These are phyloP conservation scores for Hibiscus tridactylites DNA, from an alignment of 345 rosid genomes.

Conservation along the genomic window DNA sequence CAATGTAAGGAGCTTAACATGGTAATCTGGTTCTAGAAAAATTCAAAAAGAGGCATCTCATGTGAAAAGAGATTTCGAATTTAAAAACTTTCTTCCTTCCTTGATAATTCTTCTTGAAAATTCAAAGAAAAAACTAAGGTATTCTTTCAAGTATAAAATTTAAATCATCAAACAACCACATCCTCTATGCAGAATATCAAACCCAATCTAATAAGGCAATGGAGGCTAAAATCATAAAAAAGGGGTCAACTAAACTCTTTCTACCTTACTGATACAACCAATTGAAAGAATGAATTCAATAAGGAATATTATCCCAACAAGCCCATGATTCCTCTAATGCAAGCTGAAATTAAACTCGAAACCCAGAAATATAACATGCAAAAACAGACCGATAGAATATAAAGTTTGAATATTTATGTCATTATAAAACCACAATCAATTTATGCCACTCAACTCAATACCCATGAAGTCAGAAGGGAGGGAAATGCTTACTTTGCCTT, in stretches of 20 bases:
- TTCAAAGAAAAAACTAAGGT: not conserved
- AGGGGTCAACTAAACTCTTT: not conserved
- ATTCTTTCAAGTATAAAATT: not conserved
- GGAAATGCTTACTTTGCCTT: conserved; percentile 49
- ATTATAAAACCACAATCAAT: not conserved
- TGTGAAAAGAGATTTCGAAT: too few species aligned
- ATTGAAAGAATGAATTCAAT: not conserved
- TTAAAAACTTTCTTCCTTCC: not conserved
- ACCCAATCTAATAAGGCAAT: not conserved
- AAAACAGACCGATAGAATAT: not conserved
- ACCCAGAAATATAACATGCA: not conserved
- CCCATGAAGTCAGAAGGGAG: not conserved
- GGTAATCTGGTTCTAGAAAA: too few species aligned
- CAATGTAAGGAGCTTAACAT: too few species aligned
- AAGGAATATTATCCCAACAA: not conserved
- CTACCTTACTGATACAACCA: not conserved
- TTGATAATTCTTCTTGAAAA: not conserved
- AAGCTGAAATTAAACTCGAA: not conserved
- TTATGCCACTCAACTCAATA: not conserved
- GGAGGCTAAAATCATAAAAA: not conserved
- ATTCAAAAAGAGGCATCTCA: too few species aligned
- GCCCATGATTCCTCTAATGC: not conserved
- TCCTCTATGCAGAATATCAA: not conserved
- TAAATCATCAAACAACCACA: not conserved
- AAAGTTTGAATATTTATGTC: not conserved